A percentile compares a stretch with the other conserved stretches of the same genome.
These are phyloP conservation scores for Ceratocystis colombiana DNA, from an alignment of 2,329 filamentous ascomycete genomes.

Conservation along the genomic window DNA sequence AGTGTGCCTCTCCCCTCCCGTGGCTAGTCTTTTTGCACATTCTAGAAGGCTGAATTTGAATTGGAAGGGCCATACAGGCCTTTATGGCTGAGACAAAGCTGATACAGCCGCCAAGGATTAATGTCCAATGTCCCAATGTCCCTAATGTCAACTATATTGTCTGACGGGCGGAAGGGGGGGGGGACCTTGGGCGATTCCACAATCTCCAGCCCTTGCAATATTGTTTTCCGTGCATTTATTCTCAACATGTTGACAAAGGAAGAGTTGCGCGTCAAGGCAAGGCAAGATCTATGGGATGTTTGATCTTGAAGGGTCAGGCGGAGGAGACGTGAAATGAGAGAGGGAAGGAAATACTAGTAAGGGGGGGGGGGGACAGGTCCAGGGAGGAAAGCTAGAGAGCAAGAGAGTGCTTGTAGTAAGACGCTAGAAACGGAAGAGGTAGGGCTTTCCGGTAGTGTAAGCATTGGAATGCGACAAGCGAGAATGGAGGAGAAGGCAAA, in stretches of 20 bases:
- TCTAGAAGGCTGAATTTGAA: constrained; percentile 10
- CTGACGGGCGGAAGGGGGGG: constrained; percentile 1
- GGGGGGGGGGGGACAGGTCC: too few species aligned
- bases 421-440: constrained; percentile 10
- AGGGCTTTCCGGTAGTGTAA: constrained; percentile 5
- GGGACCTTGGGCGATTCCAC: not conserved
- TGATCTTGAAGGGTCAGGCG: not conserved
- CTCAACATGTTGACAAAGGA: not conserved
- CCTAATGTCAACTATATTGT: not conserved
- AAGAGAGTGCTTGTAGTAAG: not conserved
- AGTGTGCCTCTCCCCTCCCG: not conserved
- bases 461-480: constrained; percentile 8
- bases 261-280: not conserved
- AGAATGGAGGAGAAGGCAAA: not conserved
- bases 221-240: not conserved
- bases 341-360: too few species aligned
- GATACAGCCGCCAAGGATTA: constrained; percentile 19
- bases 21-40: constrained; percentile 10
- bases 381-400: not conserved
- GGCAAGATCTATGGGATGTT: not conserved
- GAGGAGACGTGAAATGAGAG: too few species aligned
- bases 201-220: constrained; percentile 4
- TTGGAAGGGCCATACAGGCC: constrained; percentile 10
- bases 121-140: not conserved
- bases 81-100: constrained; percentile 23